Conservation (phyloP, 345 rosid genomes). For the Eucalyptus paniculata region DNA sequence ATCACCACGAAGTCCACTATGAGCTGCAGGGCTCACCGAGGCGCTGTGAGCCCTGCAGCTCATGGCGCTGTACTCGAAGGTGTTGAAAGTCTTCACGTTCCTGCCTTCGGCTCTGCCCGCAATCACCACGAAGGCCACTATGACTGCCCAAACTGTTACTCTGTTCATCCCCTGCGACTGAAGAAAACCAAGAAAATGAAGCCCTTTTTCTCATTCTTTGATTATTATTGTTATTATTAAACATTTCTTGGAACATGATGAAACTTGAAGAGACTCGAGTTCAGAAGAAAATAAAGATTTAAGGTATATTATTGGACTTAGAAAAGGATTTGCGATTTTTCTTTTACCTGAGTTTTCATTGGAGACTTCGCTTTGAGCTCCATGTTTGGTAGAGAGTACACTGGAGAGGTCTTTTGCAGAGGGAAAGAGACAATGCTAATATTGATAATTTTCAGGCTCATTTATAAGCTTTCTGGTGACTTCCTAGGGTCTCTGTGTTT, state of each 20-base stretch:
- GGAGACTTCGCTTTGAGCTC: not conserved
- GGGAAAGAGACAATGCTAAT: not conserved
- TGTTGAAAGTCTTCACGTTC: not conserved
- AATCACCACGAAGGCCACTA: not conserved
- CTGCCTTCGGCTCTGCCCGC: not conserved
- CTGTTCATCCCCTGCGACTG: not conserved
- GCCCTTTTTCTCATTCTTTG: not conserved
- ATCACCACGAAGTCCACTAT: no score
- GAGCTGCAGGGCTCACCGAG: no score
- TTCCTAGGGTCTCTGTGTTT: not conserved
- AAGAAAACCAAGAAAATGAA: not conserved
- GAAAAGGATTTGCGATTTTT: not conserved
- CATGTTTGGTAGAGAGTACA: not conserved
- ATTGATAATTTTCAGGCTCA: not conserved
- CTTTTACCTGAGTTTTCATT: not conserved
- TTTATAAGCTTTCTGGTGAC: not conserved
- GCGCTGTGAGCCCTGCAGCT: conserved; percentile 9
- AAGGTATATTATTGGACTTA: not conserved
- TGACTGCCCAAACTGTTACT: not conserved
- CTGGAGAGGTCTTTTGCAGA: not conserved
- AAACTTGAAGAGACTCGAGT: not conserved
- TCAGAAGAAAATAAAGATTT: not conserved
- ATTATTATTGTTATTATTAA: not conserved
- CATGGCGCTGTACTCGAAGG: conserved; percentile 2
- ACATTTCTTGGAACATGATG: not conserved